Conservation (phyloP, 345 rosid species). For the Boechera stricta region DNA sequence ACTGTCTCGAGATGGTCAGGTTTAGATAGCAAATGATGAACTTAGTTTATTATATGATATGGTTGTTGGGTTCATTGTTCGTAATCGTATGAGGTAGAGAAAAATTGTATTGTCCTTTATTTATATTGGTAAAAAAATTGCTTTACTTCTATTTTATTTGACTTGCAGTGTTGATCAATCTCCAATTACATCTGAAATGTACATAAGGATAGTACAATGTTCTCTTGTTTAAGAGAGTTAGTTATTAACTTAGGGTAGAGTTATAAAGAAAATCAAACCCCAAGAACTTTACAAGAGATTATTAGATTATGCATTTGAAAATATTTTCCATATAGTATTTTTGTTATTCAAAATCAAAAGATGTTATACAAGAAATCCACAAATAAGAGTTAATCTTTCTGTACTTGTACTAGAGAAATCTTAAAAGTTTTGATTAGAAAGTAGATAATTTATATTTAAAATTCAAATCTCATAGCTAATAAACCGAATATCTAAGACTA, state of each 20-base stretch:
- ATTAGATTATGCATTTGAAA: neutral
- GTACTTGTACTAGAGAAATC: neutral
- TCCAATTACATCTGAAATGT: neutral
- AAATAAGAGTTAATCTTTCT: neutral
- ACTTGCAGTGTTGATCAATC: neutral
- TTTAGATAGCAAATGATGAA: constrained; percentile 13
- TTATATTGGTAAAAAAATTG: constrained; percentile 1
- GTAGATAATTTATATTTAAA: neutral
- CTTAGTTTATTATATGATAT: constrained; percentile 8
- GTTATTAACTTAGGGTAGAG: too few relatives aligned
- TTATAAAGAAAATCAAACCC: too few relatives aligned
- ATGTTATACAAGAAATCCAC: neutral
- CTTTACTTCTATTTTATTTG: neutral
- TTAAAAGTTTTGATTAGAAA: neutral
- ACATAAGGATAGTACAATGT: too few relatives aligned
- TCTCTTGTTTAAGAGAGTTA: too few relatives aligned
- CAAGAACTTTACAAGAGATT: too few relatives aligned
- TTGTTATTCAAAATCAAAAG: too few relatives aligned
- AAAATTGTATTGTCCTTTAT: neutral
- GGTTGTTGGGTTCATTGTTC: neutral
- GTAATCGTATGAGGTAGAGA: neutral
- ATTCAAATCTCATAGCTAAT: neutral
- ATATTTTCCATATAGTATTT: neutral
- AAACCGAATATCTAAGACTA: neutral
- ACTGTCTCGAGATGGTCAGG: constrained; percentile 17